Conservation (phyloP, 2,329 filamentous ascomycete species). For the Emericellopsis atlantica region DNA sequence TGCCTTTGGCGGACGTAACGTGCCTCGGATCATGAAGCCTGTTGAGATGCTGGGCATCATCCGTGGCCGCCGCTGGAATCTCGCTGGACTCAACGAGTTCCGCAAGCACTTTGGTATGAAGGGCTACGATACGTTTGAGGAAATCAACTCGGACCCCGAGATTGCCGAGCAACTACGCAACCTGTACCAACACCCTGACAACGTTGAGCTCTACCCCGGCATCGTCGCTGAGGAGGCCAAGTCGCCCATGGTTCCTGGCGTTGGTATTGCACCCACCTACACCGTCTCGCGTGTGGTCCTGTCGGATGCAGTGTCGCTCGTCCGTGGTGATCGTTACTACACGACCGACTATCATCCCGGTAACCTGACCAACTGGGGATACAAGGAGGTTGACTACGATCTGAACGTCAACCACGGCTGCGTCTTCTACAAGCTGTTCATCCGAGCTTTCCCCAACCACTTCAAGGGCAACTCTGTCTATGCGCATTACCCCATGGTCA, state of each 20-base stretch:
- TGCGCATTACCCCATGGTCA: constrained; percentile 62
- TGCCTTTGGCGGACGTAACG: constrained; percentile 61
- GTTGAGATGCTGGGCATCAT: constrained; percentile 74
- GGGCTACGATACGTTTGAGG: constrained; percentile 65
- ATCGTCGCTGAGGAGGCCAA: constrained; percentile 67
- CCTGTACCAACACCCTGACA: constrained; percentile 67
- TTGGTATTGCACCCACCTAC: constrained; percentile 63
- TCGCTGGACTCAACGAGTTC: constrained; percentile 75
- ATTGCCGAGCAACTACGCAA: constrained; percentile 53
- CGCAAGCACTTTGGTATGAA: constrained; percentile 70
- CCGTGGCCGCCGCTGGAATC: constrained; percentile 64
- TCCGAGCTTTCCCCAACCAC: constrained; percentile 68
- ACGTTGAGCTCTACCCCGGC: constrained; percentile 70
- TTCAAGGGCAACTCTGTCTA: constrained; percentile 71
- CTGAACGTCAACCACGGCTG: constrained; percentile 66
- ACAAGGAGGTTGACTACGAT: constrained; percentile 61
- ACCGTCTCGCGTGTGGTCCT: constrained; percentile 67
- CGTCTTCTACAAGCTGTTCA: constrained; percentile 74
- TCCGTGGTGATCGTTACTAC: constrained; percentile 68
- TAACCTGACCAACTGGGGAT: constrained; percentile 76
- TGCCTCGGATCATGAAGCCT: constrained; percentile 60
- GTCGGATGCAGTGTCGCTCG: constrained; percentile 67
- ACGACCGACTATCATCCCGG: constrained; percentile 65
- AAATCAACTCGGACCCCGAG: constrained; percentile 67
- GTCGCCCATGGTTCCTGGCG: constrained; percentile 58